phyloP scores from a whole-genome alignment of 306 rosid genomes.

The Alnus rubra region DNA sequence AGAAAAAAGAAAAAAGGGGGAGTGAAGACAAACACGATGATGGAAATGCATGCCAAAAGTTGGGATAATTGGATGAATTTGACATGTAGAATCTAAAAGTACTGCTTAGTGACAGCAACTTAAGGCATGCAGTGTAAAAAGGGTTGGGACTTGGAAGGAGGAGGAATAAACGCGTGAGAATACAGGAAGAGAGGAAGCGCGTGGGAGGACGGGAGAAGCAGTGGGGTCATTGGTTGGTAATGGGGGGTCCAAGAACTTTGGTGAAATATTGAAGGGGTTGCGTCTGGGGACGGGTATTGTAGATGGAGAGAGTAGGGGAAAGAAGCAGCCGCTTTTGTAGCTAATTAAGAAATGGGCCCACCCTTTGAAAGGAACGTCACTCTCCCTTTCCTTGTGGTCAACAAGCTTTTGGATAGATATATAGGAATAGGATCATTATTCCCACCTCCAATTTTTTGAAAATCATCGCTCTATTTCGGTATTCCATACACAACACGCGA shows the following conservation, averaged over 20 bases:
- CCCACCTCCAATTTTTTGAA: no score
- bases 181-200: background rate
- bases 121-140: no score
- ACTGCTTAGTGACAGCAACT: background rate
- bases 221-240: constrained; percentile 26
- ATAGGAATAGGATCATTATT: no score
- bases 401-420: constrained; percentile 4
- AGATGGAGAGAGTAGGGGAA: constrained; percentile 13
- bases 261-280: constrained; percentile 13
- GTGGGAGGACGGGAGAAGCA: background rate
- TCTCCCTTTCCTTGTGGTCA: constrained; percentile 19
- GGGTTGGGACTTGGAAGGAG: no score
- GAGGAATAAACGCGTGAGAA: no score
- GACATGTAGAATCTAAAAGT: background rate
- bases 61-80: constrained; percentile 15
- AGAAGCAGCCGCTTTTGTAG: constrained; percentile 24
- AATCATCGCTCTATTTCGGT: no score
- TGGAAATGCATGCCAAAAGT: background rate
- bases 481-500: no score
- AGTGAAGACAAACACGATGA: background rate
- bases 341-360: constrained; percentile 26
- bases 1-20: no score
- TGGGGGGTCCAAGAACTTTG: constrained; percentile 3
- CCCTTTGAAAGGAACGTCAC: constrained; percentile 24
- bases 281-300: constrained; percentile 24